A percentile compares a stretch with the other conserved stretches of the same genome.
These are phyloP conservation scores for Mortierella sp. DNA, from an alignment of 371 early-diverging fungal species.

Conservation along the genomic window DNA sequence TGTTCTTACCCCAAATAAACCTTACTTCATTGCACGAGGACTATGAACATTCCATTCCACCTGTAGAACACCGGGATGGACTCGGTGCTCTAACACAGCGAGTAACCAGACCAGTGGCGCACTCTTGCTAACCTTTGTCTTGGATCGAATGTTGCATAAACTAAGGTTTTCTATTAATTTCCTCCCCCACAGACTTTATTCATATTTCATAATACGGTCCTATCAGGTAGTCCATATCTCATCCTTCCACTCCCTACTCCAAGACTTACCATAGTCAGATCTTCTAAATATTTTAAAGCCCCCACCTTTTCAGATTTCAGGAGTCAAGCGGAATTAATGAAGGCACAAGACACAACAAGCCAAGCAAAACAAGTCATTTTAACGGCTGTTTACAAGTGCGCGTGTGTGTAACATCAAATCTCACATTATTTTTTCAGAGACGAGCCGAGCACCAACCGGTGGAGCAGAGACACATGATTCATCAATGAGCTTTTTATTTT, in stretches of 20 bases:
- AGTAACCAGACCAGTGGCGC: neutral
- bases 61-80: neutral
- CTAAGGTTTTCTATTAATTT: too few relatives aligned
- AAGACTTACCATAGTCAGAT: too few relatives aligned
- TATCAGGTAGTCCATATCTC: too few relatives aligned
- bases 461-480: neutral
- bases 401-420: constrained; percentile 3
- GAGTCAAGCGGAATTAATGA: neutral
- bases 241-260: neutral
- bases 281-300: too few relatives aligned
- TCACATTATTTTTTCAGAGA: neutral
- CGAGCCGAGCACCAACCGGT: constrained; percentile 8
- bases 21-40: constrained; percentile 5
- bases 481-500: neutral
- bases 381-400: neutral
- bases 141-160: too few relatives aligned
- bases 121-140: too few relatives aligned
- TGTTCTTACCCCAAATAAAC: constrained; percentile 20
- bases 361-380: too few relatives aligned
- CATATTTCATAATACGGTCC: too few relatives aligned
- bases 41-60: constrained; percentile 1
- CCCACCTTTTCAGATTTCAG: neutral
- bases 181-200: too few relatives aligned
- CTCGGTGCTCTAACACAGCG: neutral
- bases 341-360: neutral